Evolutionary conservation across 1,284 basidiomycete species (phyloP), one percentile per base, ranked within the genome.

Genomic region (Apiotrichum porosum): DNA sequence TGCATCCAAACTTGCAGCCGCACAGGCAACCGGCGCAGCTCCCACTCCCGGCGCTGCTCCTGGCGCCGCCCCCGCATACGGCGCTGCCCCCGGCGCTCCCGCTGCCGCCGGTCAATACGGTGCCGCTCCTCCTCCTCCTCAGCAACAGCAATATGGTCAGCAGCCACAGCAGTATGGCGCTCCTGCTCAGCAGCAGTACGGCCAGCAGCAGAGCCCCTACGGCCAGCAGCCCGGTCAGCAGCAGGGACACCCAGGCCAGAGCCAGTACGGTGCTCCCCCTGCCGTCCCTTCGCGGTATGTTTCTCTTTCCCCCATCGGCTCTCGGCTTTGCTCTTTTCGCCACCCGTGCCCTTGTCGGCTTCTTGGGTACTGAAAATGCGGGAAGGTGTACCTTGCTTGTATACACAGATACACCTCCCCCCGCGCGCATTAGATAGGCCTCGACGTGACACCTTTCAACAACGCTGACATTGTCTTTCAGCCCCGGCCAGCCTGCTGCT

Each of bases 171-270:
- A 36, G 33, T 26, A 37, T 18, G 49, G 39, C 19, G 43, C 28
- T 45, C 51, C 8, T 33, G 19, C 21, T 19, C 35, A 37, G 35
- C 34, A 35, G 34, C 19, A 21, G 21, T 37, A 22, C 13, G 35
- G 19, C 19, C 35, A 36, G 35, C 35, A 21, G 19, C 26, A 28
- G 26, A 12, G 26, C 6, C 8, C 26, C 26, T 57, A 63, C 43
- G 62, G 65, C 35, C 44, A 43, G 42, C 49, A 51, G 26, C 52
- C 51, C 17, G 57, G 49, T 24, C 56, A 49, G 34, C 49, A 50
- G n/a, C 59, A 42, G 52, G 61, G 66, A 39, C 58, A 54, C 26
- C 58, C 47, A 22, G 59, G 60, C 5, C 60, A 62, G 44, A 37
- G 35, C 22, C 58, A 48, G 34, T 49, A 53, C 13, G 56, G 59